Evolutionary conservation across 2,329 filamentous ascomycete species (phyloP).

Genomic region (Grosmannia huntii): DNA sequence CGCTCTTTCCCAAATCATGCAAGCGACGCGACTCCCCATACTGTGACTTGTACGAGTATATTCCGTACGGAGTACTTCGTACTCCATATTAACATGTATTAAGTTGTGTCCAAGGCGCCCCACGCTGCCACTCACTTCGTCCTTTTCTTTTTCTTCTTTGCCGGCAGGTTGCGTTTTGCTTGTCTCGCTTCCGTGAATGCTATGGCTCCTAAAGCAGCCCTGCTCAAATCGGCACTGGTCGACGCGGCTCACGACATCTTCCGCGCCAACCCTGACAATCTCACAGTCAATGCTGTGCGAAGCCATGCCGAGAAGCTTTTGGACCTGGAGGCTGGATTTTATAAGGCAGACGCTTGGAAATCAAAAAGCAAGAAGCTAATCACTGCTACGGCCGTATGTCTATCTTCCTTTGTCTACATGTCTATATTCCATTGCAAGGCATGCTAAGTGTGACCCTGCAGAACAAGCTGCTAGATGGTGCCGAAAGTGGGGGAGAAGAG

Average conservation of each 20-base stretch:
- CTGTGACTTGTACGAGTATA: not conserved
- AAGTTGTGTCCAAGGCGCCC: not conserved
- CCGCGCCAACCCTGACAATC: conserved; percentile 27
- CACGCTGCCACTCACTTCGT: not conserved
- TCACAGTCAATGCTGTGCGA: conserved; percentile 46
- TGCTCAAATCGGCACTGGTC: conserved; percentile 32
- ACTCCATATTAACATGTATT: too few species aligned
- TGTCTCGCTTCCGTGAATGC: not conserved
- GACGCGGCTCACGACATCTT: conserved; percentile 34
- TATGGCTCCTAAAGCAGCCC: conserved; percentile 29
- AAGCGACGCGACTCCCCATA: not conserved
- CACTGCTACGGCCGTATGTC: conserved; percentile 38
- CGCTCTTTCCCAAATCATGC: not conserved
- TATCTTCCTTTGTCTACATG: not conserved
- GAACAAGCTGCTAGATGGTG: conserved; percentile 4
- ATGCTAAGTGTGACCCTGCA: not conserved
- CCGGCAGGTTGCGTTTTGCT: not conserved
- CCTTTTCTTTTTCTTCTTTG: not conserved
- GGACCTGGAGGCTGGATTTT: conserved; percentile 36
- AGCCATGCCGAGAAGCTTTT: conserved; percentile 36
- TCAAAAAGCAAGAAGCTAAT: conserved; percentile 45
- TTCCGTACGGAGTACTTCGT: too few species aligned
- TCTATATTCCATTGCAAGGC: not conserved
- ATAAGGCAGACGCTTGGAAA: conserved; percentile 41
- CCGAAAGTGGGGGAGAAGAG: not conserved